Percentiles rank a stretch among this genome's conserved stretches.
Conservation (phyloP, 768 basidiomycete species). For the Amyloporia xantha region DNA sequence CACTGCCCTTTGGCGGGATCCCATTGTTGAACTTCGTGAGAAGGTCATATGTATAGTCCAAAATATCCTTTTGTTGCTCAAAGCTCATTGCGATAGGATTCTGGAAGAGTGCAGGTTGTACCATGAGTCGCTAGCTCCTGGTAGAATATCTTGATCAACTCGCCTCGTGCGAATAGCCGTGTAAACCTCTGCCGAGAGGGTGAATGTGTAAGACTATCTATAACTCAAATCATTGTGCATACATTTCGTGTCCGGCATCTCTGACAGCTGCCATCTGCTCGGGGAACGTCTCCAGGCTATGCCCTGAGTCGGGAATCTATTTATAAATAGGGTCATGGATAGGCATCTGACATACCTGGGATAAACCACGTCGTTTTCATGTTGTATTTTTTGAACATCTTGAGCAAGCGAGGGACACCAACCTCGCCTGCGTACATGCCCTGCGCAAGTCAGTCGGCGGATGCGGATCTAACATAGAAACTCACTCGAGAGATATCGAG, state of each 20-base stretch:
- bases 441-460: slow-evolving; percentile 17
- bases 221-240: slow-evolving; percentile 3
- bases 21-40: slow-evolving; percentile 61
- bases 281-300: slow-evolving; percentile 71
- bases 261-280: slow-evolving; percentile 61
- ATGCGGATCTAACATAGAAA: not conserved
- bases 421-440: slow-evolving; percentile 77
- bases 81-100: slow-evolving; percentile 55
- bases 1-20: slow-evolving; percentile 51
- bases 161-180: slow-evolving; percentile 69
- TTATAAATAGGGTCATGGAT: too few species aligned
- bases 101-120: slow-evolving; percentile 23
- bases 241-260: slow-evolving; percentile 72
- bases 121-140: not conserved
- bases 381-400: slow-evolving; percentile 65
- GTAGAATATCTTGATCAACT: slow-evolving; percentile 1
- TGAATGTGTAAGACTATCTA: not conserved
- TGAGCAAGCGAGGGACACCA: slow-evolving; percentile 59
- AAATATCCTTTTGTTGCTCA: slow-evolving; percentile 65
- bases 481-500: slow-evolving; percentile 58
- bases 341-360: slow-evolving; percentile 49
- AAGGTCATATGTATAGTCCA: slow-evolving; percentile 59
- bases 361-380: slow-evolving; percentile 73
- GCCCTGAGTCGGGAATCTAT: slow-evolving; percentile 43
- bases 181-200: slow-evolving; percentile 40